phyloP scores from a whole-genome alignment of 805 yeast species.

The Cyberlindnera maclurae region DNA sequence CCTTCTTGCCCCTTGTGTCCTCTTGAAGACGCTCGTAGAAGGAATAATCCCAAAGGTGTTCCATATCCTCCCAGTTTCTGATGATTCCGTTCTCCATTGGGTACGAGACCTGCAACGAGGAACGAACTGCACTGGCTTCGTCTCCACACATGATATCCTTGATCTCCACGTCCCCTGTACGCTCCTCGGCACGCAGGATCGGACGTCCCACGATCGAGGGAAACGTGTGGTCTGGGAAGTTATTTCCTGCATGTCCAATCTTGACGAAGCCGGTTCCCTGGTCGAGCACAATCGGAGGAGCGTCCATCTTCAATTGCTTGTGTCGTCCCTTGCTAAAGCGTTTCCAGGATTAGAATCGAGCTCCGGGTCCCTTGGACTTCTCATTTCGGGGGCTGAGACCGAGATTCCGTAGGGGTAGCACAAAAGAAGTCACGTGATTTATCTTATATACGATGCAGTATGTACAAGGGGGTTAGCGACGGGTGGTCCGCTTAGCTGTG shows the following conservation, averaged over 20 bases:
- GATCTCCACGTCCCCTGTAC: slow-evolving; percentile 67
- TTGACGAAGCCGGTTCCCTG: slow-evolving; percentile 99
- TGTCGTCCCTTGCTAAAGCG: too few species aligned
- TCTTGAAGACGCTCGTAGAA: slow-evolving; percentile 85
- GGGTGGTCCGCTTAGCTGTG: slow-evolving; percentile 13
- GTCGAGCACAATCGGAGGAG: slow-evolving; percentile 61
- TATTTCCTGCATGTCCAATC: slow-evolving; percentile 93
- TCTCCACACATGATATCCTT: slow-evolving; percentile 97
- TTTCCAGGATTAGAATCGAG: too few species aligned
- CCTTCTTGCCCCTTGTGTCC: slow-evolving; percentile 72
- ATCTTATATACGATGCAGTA: too few species aligned
- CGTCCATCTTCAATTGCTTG: slow-evolving; percentile 12
- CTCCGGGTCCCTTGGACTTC: too few species aligned
- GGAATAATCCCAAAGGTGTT: slow-evolving; percentile 95
- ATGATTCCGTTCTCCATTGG: slow-evolving; percentile 99
- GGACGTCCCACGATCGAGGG: slow-evolving; percentile 98
- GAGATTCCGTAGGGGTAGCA: too few species aligned
- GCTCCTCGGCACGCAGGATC: slow-evolving; percentile 92
- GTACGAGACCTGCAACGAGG: slow-evolving; percentile 85
- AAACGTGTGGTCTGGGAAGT: slow-evolving; percentile 94
- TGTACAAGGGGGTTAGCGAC: not conserved
- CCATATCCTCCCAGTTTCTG: slow-evolving; percentile 98
- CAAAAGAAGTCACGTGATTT: too few species aligned
- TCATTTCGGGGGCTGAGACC: too few species aligned
- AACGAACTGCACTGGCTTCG: slow-evolving; percentile 87